phyloP scores from a whole-genome alignment of 257 asterid genomes.

The Hygrophila difformis region DNA sequence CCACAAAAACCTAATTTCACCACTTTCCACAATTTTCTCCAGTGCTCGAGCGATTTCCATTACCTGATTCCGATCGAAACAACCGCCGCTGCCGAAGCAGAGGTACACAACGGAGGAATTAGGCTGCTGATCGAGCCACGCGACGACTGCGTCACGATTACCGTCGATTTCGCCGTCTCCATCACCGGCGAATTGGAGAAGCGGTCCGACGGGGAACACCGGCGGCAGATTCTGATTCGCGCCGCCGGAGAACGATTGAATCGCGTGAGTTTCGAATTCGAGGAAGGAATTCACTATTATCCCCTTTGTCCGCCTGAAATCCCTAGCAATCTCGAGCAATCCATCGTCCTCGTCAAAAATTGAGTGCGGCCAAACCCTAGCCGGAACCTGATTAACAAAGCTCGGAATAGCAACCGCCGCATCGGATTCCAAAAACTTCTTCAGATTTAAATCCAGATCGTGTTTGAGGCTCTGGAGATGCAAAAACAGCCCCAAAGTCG shows the following conservation, averaged over 20 bases:
- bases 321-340: neutral
- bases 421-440: neutral
- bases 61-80: conserved; percentile 9
- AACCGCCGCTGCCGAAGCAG: conserved; percentile 20
- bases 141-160: neutral
- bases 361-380: conserved; percentile 11
- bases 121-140: neutral
- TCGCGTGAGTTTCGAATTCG: neutral
- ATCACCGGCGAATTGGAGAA: neutral
- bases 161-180: neutral
- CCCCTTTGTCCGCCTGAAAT: neutral
- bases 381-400: conserved; percentile 22
- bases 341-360: neutral
- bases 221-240: neutral
- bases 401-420: conserved; percentile 11
- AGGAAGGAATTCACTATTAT: neutral
- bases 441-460: neutral
- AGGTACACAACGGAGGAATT: conserved; percentile 20
- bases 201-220: neutral
- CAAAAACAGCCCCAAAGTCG: conserved; percentile 24
- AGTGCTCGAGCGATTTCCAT: conserved; percentile 19
- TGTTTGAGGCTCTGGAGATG: conserved; percentile 23
- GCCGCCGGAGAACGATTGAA: neutral
- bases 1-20: conserved; percentile 14
- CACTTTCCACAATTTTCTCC: too few relatives aligned